Evolutionary conservation across 2,329 filamentous ascomycete species (phyloP).

Genomic region (Aspergillus unguis): DNA sequence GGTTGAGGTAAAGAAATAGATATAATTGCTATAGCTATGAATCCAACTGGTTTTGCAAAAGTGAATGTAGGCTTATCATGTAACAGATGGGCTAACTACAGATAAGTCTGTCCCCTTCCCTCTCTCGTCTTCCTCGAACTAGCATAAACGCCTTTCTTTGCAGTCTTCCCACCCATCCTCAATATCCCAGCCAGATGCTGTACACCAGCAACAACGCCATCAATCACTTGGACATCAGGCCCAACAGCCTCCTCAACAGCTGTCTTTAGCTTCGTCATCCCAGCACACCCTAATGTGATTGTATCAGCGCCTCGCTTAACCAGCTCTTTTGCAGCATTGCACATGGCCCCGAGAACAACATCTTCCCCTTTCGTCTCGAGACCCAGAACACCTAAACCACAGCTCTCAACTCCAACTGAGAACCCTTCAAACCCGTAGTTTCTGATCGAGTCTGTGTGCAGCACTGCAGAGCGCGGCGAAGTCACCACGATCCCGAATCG

Average conservation of each 20-base stretch:
- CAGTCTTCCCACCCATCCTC: constrained; percentile 27
- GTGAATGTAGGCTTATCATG: background rate
- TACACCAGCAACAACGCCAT: constrained; percentile 48
- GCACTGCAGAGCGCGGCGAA: constrained; percentile 38
- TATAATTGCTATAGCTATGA: background rate
- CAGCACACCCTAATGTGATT: constrained; percentile 47
- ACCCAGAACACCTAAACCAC: constrained; percentile 45
- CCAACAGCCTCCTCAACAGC: constrained; percentile 49
- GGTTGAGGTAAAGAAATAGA: background rate
- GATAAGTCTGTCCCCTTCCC: constrained; percentile 31
- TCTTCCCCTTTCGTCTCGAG: constrained; percentile 32
- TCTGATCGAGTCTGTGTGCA: constrained; percentile 40
- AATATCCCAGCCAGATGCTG: constrained; percentile 27
- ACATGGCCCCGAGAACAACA: constrained; percentile 27
- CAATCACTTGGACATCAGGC: constrained; percentile 47
- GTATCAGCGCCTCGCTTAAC: constrained; percentile 44
- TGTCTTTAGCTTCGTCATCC: constrained; percentile 48
- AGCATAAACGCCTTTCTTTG: constrained; percentile 29
- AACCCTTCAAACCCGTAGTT: constrained; percentile 43
- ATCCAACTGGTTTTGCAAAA: background rate
- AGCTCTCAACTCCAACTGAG: constrained; percentile 44
- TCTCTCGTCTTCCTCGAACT: constrained; percentile 25
- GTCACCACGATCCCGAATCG: constrained; percentile 47
- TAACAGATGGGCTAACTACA: background rate
- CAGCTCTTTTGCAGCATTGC: constrained; percentile 37